Base-by-base conservation (phyloP, 148 eudicot genomes). In the Talinum fruticosum region DNA sequence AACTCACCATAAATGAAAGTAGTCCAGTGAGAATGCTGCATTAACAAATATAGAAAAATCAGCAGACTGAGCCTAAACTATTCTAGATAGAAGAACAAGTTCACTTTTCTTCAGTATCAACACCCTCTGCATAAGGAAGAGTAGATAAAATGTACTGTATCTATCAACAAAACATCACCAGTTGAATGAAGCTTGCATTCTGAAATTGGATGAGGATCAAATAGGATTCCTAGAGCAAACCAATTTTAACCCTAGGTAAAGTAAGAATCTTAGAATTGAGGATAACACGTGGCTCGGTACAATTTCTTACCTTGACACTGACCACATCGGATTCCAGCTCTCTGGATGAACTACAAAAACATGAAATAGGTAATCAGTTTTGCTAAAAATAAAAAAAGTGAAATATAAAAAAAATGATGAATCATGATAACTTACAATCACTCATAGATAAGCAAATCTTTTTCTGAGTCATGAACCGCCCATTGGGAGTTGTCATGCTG, bases 291-390 rank as follows among this genome's bases (percentile, higher is more conserved):
- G 29, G 65, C 61, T 78, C 49, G 64, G 71, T 12, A 66, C 35
- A n/a, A 53, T 57, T 23, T 66, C 57, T 82, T 87, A 93, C 99
- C 97, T 95, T 78, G 99, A 92, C 66, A 91, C 99, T 32, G 97
- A 92, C 99, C 99, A 95, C 99, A 95, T 95, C 13, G 97, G 99
- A 79, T 96, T 96, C 97, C 99, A 93, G 81, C 90, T 93, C 82
- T 95, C 99, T 30, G 99, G 99, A 86, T 95, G 99, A 86, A 90
- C 99, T 95, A 89, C 66, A 80, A 74, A 78, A 66, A n/a, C 70
- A 71, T 14, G 26, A 82, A 79, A 1, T 8, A 78, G 8, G 44
- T 13, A 62, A 28, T 33, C 16, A 64, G 6, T 45, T 0, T 54
- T 10, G 64, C n/a, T 7, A 57, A 23, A 57, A 57, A 10, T n/a